These are phyloP conservation scores for Tolypocladium endophyticum DNA, from an alignment of 2,329 filamentous ascomycete species.

Conservation along the genomic window DNA sequence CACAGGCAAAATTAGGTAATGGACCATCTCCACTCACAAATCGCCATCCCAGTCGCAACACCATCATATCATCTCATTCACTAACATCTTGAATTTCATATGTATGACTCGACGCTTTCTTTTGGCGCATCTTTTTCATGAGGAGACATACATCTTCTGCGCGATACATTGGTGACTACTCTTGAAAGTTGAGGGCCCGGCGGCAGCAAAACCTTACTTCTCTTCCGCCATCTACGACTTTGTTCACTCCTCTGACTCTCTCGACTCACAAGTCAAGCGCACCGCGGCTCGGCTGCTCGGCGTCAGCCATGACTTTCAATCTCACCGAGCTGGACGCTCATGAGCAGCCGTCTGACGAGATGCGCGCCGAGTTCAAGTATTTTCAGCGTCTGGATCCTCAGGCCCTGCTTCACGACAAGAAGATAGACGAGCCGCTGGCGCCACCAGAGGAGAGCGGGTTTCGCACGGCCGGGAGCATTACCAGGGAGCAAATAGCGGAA, in stretches of 20 bases:
- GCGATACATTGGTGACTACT: not conserved
- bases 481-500: conserved; percentile 27
- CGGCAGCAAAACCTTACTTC: not conserved
- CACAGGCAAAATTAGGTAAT: conserved; percentile 1
- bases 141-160: not conserved
- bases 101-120: not conserved
- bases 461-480: conserved; percentile 30
- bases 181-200: not conserved
- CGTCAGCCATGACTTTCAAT: conserved; percentile 13
- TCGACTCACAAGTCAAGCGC: not conserved
- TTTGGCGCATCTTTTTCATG: not conserved
- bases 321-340: conserved; percentile 56
- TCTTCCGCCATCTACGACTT: not conserved
- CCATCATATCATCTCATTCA: not conserved
- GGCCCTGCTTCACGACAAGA: conserved; percentile 39
- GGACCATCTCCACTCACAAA: not conserved
- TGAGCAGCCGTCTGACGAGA: conserved; percentile 60
- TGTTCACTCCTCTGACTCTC: not conserved
- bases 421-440: conserved; percentile 43
- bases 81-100: not conserved
- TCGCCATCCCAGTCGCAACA: not conserved
- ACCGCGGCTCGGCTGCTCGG: not conserved
- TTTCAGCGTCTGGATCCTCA: conserved; percentile 51
- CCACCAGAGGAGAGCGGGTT: conserved; percentile 32
- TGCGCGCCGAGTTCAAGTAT: conserved; percentile 65